Evolutionary conservation across 73 alveolate species (phyloP).

Genomic region (Paraurostyla sp.): DNA sequence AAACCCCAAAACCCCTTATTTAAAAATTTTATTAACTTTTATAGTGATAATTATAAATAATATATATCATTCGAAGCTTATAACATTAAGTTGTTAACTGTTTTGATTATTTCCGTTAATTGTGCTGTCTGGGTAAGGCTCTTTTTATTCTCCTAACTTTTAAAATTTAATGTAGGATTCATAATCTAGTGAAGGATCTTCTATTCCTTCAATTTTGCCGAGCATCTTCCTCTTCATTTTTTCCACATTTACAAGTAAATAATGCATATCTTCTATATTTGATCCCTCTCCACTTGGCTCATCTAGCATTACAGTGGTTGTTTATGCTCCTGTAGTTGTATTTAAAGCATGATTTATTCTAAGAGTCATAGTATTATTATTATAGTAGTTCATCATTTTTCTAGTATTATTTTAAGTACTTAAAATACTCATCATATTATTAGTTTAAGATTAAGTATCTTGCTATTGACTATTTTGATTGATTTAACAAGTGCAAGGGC

Average conservation of each 20-base stretch:
- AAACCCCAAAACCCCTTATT: too few species aligned
- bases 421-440: slow-evolving; percentile 39
- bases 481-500: slow-evolving; percentile 33
- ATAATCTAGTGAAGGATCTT: slow-evolving; percentile 9
- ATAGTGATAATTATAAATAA: too few species aligned
- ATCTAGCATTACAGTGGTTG: slow-evolving; percentile 40
- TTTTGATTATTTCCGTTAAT: too few species aligned
- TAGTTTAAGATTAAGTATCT: slow-evolving; percentile 27
- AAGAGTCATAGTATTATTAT: slow-evolving; percentile 21
- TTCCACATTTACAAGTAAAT: slow-evolving; percentile 33
- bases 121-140: not conserved
- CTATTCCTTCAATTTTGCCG: slow-evolving; percentile 6
- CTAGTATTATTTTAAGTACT: not conserved
- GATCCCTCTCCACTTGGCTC: slow-evolving; percentile 24
- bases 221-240: slow-evolving; percentile 40
- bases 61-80: too few species aligned
- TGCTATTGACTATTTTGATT: not conserved
- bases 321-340: slow-evolving; percentile 19
- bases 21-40: too few species aligned
- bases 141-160: not conserved
- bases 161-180: not conserved
- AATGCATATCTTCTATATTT: slow-evolving; percentile 49
- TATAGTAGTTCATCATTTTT: not conserved
- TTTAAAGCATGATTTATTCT: not conserved
- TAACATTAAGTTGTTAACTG: not conserved